These are phyloP conservation scores for Mrakia gelida DNA, from an alignment of 768 basidiomycete genomes.

Conservation along the genomic window DNA sequence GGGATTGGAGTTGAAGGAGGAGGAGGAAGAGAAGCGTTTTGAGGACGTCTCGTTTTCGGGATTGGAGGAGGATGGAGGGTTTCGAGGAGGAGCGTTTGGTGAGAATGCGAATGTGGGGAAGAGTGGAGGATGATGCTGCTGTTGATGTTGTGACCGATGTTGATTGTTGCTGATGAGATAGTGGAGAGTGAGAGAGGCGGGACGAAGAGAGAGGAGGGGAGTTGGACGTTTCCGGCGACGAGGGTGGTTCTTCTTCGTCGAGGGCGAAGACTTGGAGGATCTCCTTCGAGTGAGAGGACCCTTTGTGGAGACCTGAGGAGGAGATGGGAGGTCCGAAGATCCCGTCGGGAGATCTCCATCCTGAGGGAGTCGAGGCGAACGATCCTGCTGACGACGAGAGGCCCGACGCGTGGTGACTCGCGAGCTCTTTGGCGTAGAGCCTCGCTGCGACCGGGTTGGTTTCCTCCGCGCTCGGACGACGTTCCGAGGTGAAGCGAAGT, in stretches of 20 bases:
- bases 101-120: not conserved
- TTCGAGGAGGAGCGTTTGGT: not conserved
- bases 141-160: not conserved
- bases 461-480: not conserved
- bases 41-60: conserved; percentile 20
- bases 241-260: not conserved
- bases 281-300: not conserved
- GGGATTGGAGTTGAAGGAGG: conserved; percentile 1
- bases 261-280: not conserved
- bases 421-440: conserved; percentile 9
- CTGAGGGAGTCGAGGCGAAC: not conserved
- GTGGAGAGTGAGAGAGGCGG: not conserved
- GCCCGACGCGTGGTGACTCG: conserved; percentile 8
- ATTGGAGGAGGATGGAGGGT: not conserved
- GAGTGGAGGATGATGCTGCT: not conserved
- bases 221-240: not conserved
- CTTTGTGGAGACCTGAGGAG: not conserved
- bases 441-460: conserved; percentile 7
- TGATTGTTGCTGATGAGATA: too few relatives aligned
- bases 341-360: not conserved
- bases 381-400: not conserved
- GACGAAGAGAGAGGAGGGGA: not conserved
- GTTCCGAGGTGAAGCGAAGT: conserved; percentile 7
- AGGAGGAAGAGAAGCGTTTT: conserved; percentile 4
- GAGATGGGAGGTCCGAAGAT: not conserved